Percentiles rank a stretch among this genome's conserved stretches.
Conservation (phyloP, 202 grass and related monocot genomes). For the Zizania palustris region DNA sequence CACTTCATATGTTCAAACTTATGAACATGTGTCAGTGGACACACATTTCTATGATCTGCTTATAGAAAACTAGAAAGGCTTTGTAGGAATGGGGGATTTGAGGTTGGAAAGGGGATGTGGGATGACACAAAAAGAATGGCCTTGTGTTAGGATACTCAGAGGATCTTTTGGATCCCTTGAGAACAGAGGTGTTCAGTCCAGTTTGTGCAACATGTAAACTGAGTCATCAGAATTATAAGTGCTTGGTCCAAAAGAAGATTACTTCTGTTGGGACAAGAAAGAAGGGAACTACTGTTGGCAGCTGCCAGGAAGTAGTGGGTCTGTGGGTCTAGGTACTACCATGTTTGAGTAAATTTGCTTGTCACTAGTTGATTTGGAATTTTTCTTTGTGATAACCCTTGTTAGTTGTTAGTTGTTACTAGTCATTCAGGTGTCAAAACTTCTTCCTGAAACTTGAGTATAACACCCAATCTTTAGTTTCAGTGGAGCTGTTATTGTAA, state of each 20-base stretch:
- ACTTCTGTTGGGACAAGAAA: constrained; percentile 36
- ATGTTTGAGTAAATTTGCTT: constrained; percentile 8
- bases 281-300: constrained; percentile 13
- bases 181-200: constrained; percentile 64
- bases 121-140: constrained; percentile 54
- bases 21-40: constrained; percentile 53
- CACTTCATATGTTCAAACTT: constrained; percentile 59
- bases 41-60: constrained; percentile 57
- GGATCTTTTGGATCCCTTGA: constrained; percentile 70
- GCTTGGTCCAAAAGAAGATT: constrained; percentile 39
- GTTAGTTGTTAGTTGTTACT: constrained; percentile 8
- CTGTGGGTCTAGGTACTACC: constrained; percentile 45
- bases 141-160: constrained; percentile 59
- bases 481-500: not conserved
- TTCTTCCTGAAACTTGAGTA: not conserved
- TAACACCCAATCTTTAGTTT: not conserved
- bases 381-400: constrained; percentile 9
- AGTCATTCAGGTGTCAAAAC: not conserved
- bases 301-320: constrained; percentile 31
- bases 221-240: constrained; percentile 40
- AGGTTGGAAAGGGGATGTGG: constrained; percentile 62
- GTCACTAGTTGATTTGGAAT: not conserved
- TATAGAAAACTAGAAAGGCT: constrained; percentile 51
- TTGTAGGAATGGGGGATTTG: constrained; percentile 57
- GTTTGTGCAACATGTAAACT: constrained; percentile 38